Percentiles rank a stretch among this genome's conserved stretches.
Evolutionary conservation across 768 basidiomycete species (phyloP).

Genomic region (Tylopilus vinaceipallidus): DNA sequence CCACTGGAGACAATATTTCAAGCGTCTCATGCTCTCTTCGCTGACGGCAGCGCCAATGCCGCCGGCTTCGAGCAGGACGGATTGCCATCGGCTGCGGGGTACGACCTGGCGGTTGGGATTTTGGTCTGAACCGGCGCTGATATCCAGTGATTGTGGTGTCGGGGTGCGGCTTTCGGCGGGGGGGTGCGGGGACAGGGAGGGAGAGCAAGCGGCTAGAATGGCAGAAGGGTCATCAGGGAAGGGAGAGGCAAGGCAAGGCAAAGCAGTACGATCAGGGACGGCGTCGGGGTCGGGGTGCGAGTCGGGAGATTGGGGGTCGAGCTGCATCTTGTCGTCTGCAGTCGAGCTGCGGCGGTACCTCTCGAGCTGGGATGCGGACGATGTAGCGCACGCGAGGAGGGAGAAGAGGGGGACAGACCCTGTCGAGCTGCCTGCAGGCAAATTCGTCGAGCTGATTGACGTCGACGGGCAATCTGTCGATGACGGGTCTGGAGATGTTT

Average conservation of each 20-base stretch:
- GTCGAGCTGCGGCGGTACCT: constrained; percentile 45
- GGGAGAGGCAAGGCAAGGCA: constrained; percentile 4
- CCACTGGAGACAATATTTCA: constrained; percentile 88
- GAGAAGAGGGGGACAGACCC: constrained; percentile 43
- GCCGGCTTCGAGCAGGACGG: constrained; percentile 80
- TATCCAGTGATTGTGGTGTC: constrained; percentile 22
- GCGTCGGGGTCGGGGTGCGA: not conserved
- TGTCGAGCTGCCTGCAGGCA: constrained; percentile 83
- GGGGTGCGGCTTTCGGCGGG: constrained; percentile 20
- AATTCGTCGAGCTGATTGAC: constrained; percentile 81
- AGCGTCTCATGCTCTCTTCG: constrained; percentile 84
- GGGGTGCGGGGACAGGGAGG: not conserved
- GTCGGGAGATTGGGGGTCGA: constrained; percentile 14
- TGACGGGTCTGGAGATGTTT: constrained; percentile 77
- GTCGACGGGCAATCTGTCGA: constrained; percentile 71
- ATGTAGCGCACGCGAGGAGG: not conserved
- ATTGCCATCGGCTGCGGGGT: constrained; percentile 81
- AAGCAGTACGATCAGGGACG: constrained; percentile 2
- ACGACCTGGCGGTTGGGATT: constrained; percentile 50
- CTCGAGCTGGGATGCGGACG: constrained; percentile 40
- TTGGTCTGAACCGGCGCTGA: constrained; percentile 15
- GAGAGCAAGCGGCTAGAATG: constrained; percentile 3
- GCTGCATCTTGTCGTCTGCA: constrained; percentile 29
- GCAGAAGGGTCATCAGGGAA: constrained; percentile 1
- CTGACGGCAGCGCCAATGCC: constrained; percentile 86